A percentile compares a stretch with the other conserved stretches of the same genome.
Conservation (phyloP, 139 green algal species). For the Zygnema circumcarinatum region DNA sequence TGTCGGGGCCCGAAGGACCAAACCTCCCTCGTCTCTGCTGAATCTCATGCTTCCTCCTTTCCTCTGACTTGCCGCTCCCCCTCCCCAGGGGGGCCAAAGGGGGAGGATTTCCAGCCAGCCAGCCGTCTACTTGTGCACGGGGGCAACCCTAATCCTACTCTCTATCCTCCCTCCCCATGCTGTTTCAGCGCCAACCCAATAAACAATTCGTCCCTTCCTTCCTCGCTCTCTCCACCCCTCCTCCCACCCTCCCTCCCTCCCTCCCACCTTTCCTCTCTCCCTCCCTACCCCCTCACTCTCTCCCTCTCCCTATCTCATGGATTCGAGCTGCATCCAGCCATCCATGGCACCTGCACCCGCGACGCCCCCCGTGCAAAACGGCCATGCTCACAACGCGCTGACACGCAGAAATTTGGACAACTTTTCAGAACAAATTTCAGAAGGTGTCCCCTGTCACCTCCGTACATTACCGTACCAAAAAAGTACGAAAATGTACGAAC, state of each 20-base stretch:
- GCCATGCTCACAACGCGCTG: no score
- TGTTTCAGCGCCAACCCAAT: background rate
- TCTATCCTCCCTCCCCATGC: background rate
- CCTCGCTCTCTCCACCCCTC: background rate
- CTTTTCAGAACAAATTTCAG: background rate
- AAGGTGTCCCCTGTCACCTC: background rate
- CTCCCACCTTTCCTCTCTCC: background rate
- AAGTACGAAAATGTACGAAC: no score
- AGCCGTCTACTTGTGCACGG: background rate
- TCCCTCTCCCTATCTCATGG: background rate
- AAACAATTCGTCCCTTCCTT: background rate
- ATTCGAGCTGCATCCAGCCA: background rate
- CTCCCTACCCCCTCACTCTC: background rate
- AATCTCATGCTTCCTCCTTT: no score
- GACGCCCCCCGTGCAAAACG: no score
- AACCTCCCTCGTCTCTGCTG: no score
- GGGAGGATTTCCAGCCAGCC: background rate
- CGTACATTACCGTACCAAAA: no score
- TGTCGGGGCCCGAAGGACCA: no score
- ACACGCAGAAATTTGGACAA: constrained; percentile 4
- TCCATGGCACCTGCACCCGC: no score
- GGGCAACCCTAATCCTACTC: background rate
- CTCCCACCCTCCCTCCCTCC: background rate
- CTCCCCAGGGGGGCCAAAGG: background rate
- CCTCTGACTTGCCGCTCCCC: no score